Base-by-base conservation (phyloP, 352 stramenopile species). In the Elongisporangium undulatum region DNA sequence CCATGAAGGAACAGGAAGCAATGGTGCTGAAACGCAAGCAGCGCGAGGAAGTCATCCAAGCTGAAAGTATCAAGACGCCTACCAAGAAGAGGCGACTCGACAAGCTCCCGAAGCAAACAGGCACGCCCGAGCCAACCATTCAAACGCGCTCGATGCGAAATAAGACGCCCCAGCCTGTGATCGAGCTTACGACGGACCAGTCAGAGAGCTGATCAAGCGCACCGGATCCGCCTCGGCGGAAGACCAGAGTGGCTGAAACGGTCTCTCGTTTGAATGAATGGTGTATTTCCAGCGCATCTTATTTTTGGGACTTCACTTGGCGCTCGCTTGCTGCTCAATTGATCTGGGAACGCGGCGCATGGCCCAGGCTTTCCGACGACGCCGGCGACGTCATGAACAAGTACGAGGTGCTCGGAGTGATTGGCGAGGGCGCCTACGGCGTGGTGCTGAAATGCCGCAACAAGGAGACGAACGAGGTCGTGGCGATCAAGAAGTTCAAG, bases 401-500 rank as follows among this genome's bases (percentile, higher is more conserved):
- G 69, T 98, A 97, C 69, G 91, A 98, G 77, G 90, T 97, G 57
- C 82, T 97, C 4, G 87, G 89, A 4, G 87, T 97, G 41, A 90
- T 98, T n/a, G 92, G 91, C 50, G 92, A 98, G 68, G 93, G 93
- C 17, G 90, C 93, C 3, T 98, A 98, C 69, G 93, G 93, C n/a
- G 88, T 97, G 17, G 90, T 98, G 48, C 83, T 98, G 49, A 92
- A 95, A 66, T 97, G 89, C 60, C 83, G 85, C 39, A 96, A 97
- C 74, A 96, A 98, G 58, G 96, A 99, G 64, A 98, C 94, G 13
- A 93, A 91, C 55, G 93, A 99, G 72, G 82, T 98, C 20, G 98
- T 99, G 9, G 98, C 98, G 5, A 99, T 99, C 72, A 99, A 99
- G 72, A 99, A 99, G 79, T 98, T 99, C 51, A 97, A 98, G 62